Evolutionary conservation across 306 rosid genomes (phyloP).

Genomic region (Pyrus betulifolia): DNA sequence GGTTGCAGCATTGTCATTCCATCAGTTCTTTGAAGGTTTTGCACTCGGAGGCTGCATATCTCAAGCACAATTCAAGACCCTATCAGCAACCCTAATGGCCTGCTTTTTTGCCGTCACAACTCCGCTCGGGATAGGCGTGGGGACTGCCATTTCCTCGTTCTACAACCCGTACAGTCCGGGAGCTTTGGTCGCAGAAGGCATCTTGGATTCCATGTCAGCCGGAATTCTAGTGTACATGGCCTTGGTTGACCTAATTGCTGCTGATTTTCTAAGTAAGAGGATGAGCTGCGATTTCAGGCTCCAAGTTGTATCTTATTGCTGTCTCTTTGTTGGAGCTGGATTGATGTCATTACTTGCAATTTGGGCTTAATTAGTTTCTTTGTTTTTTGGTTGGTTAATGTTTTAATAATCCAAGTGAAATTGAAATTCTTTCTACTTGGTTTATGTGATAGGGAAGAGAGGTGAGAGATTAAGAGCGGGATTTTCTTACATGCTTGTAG

Average conservation of each 20-base stretch:
- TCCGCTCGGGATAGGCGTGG: constrained; percentile 65
- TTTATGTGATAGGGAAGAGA: not conserved
- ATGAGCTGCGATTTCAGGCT: constrained; percentile 94
- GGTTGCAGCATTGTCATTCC: constrained; percentile 82
- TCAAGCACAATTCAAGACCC: constrained; percentile 69
- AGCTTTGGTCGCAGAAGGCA: constrained; percentile 69
- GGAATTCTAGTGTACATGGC: constrained; percentile 96
- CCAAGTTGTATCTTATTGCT: constrained; percentile 65
- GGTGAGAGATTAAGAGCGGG: not conserved
- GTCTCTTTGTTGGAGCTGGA: constrained; percentile 93
- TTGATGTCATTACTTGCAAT: constrained; percentile 81
- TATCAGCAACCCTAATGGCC: constrained; percentile 67
- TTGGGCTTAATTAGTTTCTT: constrained; percentile 53
- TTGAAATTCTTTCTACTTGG: not conserved
- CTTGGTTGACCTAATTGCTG: constrained; percentile 83
- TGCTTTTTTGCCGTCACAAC: constrained; percentile 78
- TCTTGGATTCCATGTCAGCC: constrained; percentile 69
- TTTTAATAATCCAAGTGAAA: not conserved
- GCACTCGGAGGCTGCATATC: constrained; percentile 98
- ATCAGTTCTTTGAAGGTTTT: constrained; percentile 97
- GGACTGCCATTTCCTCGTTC: constrained; percentile 50
- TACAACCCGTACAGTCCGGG: constrained; percentile 64
- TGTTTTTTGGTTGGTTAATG: not conserved
- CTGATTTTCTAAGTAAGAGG: constrained; percentile 89
- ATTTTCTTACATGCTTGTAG: not conserved